Evolutionary conservation across 1,284 basidiomycete genomes (phyloP).

Genomic region (Xerocomus amazonicus): DNA sequence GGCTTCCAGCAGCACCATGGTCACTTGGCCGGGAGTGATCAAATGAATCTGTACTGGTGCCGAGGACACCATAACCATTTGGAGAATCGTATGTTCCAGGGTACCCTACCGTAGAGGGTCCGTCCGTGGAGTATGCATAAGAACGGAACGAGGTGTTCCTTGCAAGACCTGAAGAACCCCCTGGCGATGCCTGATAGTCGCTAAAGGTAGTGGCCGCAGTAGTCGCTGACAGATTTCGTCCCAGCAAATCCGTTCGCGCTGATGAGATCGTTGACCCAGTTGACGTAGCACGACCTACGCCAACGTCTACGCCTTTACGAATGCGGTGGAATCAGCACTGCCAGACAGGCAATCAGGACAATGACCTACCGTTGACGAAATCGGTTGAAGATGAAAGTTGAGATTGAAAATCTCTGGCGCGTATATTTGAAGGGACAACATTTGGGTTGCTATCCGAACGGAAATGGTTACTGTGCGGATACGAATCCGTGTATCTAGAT

Average conservation of each 20-base stretch:
- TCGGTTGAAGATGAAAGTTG: conserved; percentile 24
- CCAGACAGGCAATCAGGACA: background rate
- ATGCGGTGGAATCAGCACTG: conserved; percentile 8
- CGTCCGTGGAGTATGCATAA: conserved; percentile 16
- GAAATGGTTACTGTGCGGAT: conserved; percentile 14
- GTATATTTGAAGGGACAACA: conserved; percentile 11
- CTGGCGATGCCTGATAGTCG: conserved; percentile 17
- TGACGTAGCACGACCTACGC: conserved; percentile 30
- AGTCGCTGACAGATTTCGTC: conserved; percentile 26
- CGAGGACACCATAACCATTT: conserved; percentile 19
- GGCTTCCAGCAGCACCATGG: conserved; percentile 35
- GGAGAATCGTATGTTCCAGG: conserved; percentile 17
- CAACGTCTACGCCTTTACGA: conserved; percentile 16
- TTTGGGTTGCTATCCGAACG: conserved; percentile 15
- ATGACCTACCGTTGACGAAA: conserved; percentile 22
- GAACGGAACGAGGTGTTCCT: conserved; percentile 20
- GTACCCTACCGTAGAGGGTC: conserved; percentile 25
- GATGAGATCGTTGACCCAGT: conserved; percentile 33
- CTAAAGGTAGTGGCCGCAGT: conserved; percentile 27
- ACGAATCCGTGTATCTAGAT: conserved; percentile 21
- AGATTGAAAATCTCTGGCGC: conserved; percentile 22
- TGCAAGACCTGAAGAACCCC: conserved; percentile 12
- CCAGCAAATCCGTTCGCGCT: conserved; percentile 23
- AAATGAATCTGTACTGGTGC: conserved; percentile 30
- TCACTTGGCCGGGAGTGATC: conserved; percentile 21